A percentile compares a stretch with the other conserved stretches of the same genome.
Conservation (phyloP, 148 eudicot genomes). For the Amaranthus cruentus region DNA sequence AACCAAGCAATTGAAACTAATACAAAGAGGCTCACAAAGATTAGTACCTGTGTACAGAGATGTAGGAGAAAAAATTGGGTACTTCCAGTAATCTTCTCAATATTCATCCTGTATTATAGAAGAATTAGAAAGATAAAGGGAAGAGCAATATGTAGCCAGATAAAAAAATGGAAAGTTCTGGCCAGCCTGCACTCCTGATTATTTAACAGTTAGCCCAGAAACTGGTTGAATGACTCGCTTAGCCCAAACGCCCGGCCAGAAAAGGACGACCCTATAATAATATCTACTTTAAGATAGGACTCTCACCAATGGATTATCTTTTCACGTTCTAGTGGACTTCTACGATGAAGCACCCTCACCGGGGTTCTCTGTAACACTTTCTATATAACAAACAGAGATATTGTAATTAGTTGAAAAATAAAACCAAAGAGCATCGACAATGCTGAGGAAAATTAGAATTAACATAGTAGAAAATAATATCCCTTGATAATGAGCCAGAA, state of each 20-base stretch:
- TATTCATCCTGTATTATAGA: slow-evolving; percentile 61
- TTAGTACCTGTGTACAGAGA: slow-evolving; percentile 88
- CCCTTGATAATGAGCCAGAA: background rate
- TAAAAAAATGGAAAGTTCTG: background rate
- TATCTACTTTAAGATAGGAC: background rate
- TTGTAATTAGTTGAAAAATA: background rate
- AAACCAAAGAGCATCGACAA: background rate
- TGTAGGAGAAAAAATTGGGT: slow-evolving; percentile 79
- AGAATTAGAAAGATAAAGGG: background rate
- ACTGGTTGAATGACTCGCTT: no score
- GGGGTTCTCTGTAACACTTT: slow-evolving; percentile 82
- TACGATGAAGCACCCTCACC: slow-evolving; percentile 91
- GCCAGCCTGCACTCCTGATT: no score
- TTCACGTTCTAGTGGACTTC: slow-evolving; percentile 93
- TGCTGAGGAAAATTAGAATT: background rate
- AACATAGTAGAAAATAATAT: background rate
- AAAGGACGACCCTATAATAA: no score
- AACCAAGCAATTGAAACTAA: slow-evolving; percentile 1
- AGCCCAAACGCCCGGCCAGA: no score
- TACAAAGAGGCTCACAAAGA: background rate
- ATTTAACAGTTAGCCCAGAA: no score
- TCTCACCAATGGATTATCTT: slow-evolving; percentile 83
- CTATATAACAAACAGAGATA: slow-evolving; percentile 34
- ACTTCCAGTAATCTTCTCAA: slow-evolving; percentile 75
- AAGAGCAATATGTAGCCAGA: background rate